These are phyloP conservation scores for Tylopilus sp. DNA, from an alignment of 768 basidiomycete genomes.

Conservation along the genomic window DNA sequence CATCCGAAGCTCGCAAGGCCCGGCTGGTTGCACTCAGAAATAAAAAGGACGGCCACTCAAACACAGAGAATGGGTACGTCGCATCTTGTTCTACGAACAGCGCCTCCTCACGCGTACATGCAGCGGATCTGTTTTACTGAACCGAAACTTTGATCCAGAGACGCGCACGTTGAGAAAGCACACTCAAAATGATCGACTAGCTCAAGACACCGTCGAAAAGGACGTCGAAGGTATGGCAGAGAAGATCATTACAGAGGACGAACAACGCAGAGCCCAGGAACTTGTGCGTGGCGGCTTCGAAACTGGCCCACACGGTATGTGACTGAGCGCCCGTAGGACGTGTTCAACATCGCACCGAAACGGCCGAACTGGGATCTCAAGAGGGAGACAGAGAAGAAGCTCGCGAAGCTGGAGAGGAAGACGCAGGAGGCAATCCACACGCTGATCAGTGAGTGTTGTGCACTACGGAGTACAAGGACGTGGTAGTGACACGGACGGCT, in stretches of 20 bases:
- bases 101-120: constrained; percentile 15
- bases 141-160: constrained; percentile 88
- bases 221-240: constrained; percentile 82
- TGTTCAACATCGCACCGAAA: constrained; percentile 97
- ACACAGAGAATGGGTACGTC: constrained; percentile 40
- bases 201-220: constrained; percentile 86
- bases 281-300: constrained; percentile 52
- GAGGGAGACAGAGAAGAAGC: constrained; percentile 87
- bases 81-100: background rate
- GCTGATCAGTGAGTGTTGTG: constrained; percentile 73
- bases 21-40: constrained; percentile 75
- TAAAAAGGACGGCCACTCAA: constrained; percentile 59
- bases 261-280: constrained; percentile 80
- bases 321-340: constrained; percentile 53
- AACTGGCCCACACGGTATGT: background rate
- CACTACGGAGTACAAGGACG: background rate
- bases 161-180: constrained; percentile 76
- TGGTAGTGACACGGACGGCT: constrained; percentile 5
- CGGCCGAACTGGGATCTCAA: constrained; percentile 96
- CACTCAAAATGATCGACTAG: constrained; percentile 49
- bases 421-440: constrained; percentile 92
- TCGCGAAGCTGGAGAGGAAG: constrained; percentile 83
- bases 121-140: constrained; percentile 54
- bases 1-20: constrained; percentile 77
- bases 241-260: constrained; percentile 82